Conservation (phyloP, 1,284 basidiomycete genomes). For the Heterobasidion annosum region DNA sequence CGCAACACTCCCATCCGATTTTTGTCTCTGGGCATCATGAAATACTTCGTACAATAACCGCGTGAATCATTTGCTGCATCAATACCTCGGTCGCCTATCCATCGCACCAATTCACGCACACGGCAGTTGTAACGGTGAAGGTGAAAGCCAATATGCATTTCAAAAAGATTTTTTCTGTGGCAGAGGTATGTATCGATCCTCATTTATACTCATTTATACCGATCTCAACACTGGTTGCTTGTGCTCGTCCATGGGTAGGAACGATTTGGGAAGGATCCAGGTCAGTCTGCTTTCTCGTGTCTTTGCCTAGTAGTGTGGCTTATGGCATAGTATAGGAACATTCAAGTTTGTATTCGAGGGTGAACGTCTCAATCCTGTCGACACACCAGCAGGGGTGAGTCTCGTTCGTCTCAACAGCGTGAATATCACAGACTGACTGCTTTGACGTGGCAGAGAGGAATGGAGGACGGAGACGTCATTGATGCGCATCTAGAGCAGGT, state of each 20-base stretch:
- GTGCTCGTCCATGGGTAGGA: conserved; percentile 26
- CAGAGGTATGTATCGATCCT: conserved; percentile 32
- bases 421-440: background rate
- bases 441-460: conserved; percentile 25
- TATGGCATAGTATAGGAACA: conserved; percentile 25
- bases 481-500: conserved; percentile 45
- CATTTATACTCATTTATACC: no score
- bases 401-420: background rate
- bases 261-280: conserved; percentile 46
- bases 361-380: conserved; percentile 28
- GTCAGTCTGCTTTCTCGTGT: conserved; percentile 19
- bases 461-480: conserved; percentile 46
- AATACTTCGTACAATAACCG: no score
- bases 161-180: conserved; percentile 50
- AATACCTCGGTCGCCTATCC: no score
- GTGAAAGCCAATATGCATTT: conserved; percentile 53
- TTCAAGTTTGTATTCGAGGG: conserved; percentile 48
- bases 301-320: background rate
- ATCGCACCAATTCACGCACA: background rate
- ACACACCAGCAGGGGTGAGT: conserved; percentile 42
- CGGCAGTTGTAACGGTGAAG: conserved; percentile 50
- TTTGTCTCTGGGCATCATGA: no score
- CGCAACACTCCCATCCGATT: no score
- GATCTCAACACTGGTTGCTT: no score
- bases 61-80: no score